phyloP scores from a whole-genome alignment of 1,139 yeast genomes.

The Candida tetrigidarum region DNA sequence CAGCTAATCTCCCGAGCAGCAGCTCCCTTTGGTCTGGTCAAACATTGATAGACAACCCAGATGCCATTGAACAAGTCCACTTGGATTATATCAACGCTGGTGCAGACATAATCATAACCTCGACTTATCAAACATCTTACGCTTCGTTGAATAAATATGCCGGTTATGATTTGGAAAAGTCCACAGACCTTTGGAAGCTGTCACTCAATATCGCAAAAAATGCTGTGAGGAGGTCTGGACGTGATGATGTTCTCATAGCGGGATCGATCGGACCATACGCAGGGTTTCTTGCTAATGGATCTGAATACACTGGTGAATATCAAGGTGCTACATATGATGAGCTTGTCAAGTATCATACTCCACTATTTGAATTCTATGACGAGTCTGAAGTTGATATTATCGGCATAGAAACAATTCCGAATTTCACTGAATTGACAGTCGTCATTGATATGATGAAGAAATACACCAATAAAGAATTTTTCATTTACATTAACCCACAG shows the following conservation, averaged over 20 bases:
- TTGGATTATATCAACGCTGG: slow-evolving; percentile 54
- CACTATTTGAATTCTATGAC: slow-evolving; percentile 44
- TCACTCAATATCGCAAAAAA: slow-evolving; percentile 34
- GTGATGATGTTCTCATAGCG: slow-evolving; percentile 34
- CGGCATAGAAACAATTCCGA: slow-evolving; percentile 73
- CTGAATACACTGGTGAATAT: slow-evolving; percentile 72
- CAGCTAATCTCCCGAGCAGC: slow-evolving; percentile 19
- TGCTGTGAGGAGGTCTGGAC: slow-evolving; percentile 26
- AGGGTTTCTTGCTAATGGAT: slow-evolving; percentile 63
- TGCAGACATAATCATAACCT: slow-evolving; percentile 58
- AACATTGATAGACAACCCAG: slow-evolving; percentile 52
- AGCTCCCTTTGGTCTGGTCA: slow-evolving; percentile 66
- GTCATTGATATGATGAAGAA: slow-evolving; percentile 27
- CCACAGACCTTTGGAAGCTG: slow-evolving; percentile 30
- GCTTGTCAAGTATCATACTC: slow-evolving; percentile 51
- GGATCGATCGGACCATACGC: slow-evolving; percentile 81
- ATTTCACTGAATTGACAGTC: slow-evolving; percentile 49
- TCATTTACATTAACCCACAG: slow-evolving; percentile 30
- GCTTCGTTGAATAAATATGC: slow-evolving; percentile 40
- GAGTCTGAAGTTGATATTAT: slow-evolving; percentile 51
- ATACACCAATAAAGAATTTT: slow-evolving; percentile 25
- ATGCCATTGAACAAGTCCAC: slow-evolving; percentile 53
- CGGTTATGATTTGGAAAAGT: slow-evolving; percentile 28
- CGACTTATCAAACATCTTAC: slow-evolving; percentile 65
- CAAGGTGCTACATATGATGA: slow-evolving; percentile 29